phyloP scores from a whole-genome alignment of 441 rosid species.

The Pelargonium myrrhifolium region DNA sequence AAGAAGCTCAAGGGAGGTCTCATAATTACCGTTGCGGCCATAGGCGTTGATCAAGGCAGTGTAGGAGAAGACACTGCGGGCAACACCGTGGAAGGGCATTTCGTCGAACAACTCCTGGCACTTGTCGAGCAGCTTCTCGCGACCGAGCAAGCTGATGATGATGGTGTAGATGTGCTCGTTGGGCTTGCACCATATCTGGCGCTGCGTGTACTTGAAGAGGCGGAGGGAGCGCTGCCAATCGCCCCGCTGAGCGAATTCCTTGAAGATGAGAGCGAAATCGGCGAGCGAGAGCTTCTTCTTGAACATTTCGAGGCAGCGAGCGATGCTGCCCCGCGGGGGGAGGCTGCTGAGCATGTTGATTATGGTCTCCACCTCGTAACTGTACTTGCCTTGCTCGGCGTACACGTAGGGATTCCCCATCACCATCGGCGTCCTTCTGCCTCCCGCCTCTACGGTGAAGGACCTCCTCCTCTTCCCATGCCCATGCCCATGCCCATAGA shows the following conservation, averaged over 20 bases:
- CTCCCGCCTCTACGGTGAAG: slow-evolving; percentile 30
- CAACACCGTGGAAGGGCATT: slow-evolving; percentile 68
- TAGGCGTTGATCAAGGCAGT: slow-evolving; percentile 85
- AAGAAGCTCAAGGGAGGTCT: slow-evolving; percentile 65
- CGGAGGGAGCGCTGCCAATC: slow-evolving; percentile 95
- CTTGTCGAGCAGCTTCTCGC: slow-evolving; percentile 80
- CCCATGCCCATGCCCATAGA: slow-evolving; percentile 18
- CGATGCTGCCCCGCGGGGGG: slow-evolving; percentile 94
- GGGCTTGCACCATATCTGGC: slow-evolving; percentile 96
- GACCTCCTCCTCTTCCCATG: too few species aligned
- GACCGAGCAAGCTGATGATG: slow-evolving; percentile 74
- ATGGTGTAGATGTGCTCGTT: slow-evolving; percentile 87
- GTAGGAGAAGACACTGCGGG: slow-evolving; percentile 74
- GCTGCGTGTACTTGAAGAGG: slow-evolving; percentile 88
- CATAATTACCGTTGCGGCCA: slow-evolving; percentile 71
- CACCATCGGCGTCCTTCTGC: slow-evolving; percentile 53
- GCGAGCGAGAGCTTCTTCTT: slow-evolving; percentile 80
- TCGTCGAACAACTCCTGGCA: slow-evolving; percentile 78
- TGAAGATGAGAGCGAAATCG: slow-evolving; percentile 79
- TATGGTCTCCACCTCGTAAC: slow-evolving; percentile 88
- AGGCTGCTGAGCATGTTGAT: slow-evolving; percentile 91
- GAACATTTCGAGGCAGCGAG: slow-evolving; percentile 69
- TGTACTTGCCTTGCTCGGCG: slow-evolving; percentile 83
- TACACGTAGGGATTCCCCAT: slow-evolving; percentile 69
- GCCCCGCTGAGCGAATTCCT: slow-evolving; percentile 85